These are phyloP conservation scores for Debaryomyces tyrocola DNA, from an alignment of 805 yeast genomes.

Conservation along the genomic window DNA sequence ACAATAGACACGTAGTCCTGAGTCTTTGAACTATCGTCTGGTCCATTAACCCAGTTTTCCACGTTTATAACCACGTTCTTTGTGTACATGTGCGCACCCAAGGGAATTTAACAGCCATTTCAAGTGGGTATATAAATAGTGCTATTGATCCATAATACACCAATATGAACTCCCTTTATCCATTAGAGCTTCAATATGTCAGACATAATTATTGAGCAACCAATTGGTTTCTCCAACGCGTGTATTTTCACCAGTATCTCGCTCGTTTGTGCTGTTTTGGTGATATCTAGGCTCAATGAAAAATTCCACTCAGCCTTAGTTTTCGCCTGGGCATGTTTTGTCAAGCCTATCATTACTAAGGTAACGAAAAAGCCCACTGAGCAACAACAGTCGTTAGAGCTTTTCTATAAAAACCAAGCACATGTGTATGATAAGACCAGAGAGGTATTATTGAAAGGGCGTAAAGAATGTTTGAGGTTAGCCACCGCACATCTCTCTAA, in stretches of 20 bases:
- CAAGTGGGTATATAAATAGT: background rate
- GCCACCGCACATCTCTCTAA: conserved; percentile 56
- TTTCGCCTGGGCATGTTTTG: conserved; percentile 52
- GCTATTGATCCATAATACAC: background rate
- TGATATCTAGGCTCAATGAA: conserved; percentile 18
- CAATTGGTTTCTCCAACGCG: conserved; percentile 14
- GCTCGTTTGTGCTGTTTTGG: conserved; percentile 13
- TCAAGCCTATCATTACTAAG: conserved; percentile 52
- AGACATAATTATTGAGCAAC: conserved; percentile 2
- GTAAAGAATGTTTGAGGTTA: conserved; percentile 60
- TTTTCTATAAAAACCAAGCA: conserved; percentile 76
- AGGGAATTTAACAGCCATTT: background rate
- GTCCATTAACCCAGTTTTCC: background rate
- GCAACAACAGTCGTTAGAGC: conserved; percentile 65
- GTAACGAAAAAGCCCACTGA: conserved; percentile 27
- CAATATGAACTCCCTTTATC: background rate
- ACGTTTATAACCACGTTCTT: conserved; percentile 3
- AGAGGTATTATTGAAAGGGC: conserved; percentile 63
- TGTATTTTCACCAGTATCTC: conserved; percentile 17
- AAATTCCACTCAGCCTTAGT: conserved; percentile 25
- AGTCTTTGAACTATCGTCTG: no score
- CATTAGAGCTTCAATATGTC: background rate
- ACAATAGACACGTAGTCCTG: no score
- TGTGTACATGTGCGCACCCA: background rate
- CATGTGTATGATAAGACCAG: conserved; percentile 75